Evolutionary conservation across 305 asterid genomes (phyloP).

Genomic region (Fraxinus albicans): DNA sequence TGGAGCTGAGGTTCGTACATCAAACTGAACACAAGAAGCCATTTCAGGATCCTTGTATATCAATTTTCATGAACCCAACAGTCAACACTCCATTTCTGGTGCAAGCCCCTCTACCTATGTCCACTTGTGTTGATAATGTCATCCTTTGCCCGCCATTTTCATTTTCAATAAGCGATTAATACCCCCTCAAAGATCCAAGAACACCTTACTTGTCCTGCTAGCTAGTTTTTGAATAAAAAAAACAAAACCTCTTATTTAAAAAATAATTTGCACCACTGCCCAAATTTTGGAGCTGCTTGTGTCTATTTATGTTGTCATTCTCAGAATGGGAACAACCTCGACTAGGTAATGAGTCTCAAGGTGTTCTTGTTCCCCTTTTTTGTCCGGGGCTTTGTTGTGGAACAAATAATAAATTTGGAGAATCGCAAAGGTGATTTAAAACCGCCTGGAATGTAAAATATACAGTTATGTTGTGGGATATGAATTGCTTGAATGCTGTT

Average conservation of each 20-base stretch:
- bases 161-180: constrained; percentile 55
- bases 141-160: constrained; percentile 21
- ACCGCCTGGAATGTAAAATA: constrained; percentile 46
- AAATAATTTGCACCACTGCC: constrained; percentile 39
- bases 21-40: constrained; percentile 26
- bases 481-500: constrained; percentile 36
- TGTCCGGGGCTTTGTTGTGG: constrained; percentile 52
- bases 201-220: constrained; percentile 44
- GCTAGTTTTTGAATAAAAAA: constrained; percentile 44
- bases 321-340: constrained; percentile 41
- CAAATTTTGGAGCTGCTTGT: constrained; percentile 53
- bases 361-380: constrained; percentile 47
- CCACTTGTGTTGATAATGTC: constrained; percentile 31
- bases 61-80: constrained; percentile 26
- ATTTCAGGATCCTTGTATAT: not conserved
- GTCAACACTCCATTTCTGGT: constrained; percentile 30
- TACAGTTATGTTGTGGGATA: constrained; percentile 40
- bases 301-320: constrained; percentile 48
- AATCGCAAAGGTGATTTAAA: constrained; percentile 35
- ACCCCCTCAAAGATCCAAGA: constrained; percentile 36
- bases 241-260: constrained; percentile 32
- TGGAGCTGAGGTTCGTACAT: constrained; percentile 45
- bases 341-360: constrained; percentile 38
- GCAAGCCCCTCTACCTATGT: constrained; percentile 36
- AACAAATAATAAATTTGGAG: constrained; percentile 35